phyloP scores from a whole-genome alignment of 2,329 filamentous ascomycete species.

The Dryadomyces quercus-mongolicae region DNA sequence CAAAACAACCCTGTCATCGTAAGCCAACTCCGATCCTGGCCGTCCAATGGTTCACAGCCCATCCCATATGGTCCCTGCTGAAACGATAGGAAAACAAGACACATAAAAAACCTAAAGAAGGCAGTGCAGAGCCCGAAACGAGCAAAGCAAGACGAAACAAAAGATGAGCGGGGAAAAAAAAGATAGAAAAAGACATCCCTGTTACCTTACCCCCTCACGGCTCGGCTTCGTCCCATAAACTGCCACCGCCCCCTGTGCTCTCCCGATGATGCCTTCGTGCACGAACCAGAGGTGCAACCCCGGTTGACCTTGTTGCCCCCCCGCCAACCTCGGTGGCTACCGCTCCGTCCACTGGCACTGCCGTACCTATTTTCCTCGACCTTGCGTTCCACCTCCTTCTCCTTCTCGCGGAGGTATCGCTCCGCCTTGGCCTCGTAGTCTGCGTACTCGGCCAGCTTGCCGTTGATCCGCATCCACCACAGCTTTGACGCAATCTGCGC shows the following conservation, averaged over 20 bases:
- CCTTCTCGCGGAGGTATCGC: conserved; percentile 3
- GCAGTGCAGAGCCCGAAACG: background rate
- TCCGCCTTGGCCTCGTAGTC: conserved; percentile 8
- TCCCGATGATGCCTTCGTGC: background rate
- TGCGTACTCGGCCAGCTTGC: conserved; percentile 8
- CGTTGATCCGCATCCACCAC: conserved; percentile 12
- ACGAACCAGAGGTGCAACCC: background rate
- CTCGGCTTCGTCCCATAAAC: background rate
- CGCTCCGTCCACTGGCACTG: background rate
- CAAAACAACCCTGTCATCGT: background rate
- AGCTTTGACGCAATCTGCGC: conserved; percentile 12
- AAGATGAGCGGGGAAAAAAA: background rate
- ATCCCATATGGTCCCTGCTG: background rate
- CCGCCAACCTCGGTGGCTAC: background rate
- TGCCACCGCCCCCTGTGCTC: background rate
- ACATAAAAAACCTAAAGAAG: background rate
- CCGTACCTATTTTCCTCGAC: background rate
- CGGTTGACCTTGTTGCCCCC: background rate
- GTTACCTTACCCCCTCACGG: background rate
- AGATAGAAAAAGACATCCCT: background rate
- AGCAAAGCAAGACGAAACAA: background rate
- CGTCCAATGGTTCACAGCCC: conserved; percentile 2
- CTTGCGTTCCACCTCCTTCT: background rate
- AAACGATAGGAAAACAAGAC: background rate
- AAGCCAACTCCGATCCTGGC: conserved; percentile 4